A percentile compares a stretch with the other conserved stretches of the same genome.
Conservation (phyloP, 2,329 filamentous ascomycete species). For the Myriosclerotinia curreyana region DNA sequence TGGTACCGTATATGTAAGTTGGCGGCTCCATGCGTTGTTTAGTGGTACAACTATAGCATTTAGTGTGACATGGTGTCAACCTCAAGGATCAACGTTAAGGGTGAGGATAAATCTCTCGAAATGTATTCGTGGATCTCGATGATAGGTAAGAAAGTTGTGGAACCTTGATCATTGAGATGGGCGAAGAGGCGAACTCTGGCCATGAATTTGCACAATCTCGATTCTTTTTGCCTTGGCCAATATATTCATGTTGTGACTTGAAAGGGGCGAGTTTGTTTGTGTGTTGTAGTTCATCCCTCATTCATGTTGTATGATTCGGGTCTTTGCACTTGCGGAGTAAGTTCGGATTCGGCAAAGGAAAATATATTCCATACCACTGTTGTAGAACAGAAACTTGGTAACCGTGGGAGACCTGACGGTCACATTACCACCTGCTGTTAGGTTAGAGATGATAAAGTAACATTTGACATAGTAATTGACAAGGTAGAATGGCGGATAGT, state of each 20-base stretch:
- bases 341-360: constrained; percentile 19
- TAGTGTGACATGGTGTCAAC: constrained; percentile 13
- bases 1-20: constrained; percentile 19
- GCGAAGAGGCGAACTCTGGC: not conserved
- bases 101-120: constrained; percentile 1
- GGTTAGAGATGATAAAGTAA: constrained; percentile 10
- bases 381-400: constrained; percentile 9
- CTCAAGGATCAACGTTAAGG: constrained; percentile 7
- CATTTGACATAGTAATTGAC: not conserved
- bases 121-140: constrained; percentile 20
- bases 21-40: constrained; percentile 19
- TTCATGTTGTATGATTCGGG: constrained; percentile 21
- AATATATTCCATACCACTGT: constrained; percentile 12
- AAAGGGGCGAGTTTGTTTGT: constrained; percentile 14
- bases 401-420: constrained; percentile 14
- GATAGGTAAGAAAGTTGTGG: constrained; percentile 15
- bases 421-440: constrained; percentile 3
- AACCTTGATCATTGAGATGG: constrained; percentile 7
- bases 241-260: constrained; percentile 9
- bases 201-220: constrained; percentile 2
- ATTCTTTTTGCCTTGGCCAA: constrained; percentile 10
- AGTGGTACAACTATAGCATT: constrained; percentile 7
- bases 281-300: constrained; percentile 6
- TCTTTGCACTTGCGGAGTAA: constrained; percentile 1
- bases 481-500: not conserved